Evolutionary conservation across 208 protist genomes (phyloP), one percentile per base, ranked within the genome.

Genomic region (Leptomonas pyrrhocoris): DNA sequence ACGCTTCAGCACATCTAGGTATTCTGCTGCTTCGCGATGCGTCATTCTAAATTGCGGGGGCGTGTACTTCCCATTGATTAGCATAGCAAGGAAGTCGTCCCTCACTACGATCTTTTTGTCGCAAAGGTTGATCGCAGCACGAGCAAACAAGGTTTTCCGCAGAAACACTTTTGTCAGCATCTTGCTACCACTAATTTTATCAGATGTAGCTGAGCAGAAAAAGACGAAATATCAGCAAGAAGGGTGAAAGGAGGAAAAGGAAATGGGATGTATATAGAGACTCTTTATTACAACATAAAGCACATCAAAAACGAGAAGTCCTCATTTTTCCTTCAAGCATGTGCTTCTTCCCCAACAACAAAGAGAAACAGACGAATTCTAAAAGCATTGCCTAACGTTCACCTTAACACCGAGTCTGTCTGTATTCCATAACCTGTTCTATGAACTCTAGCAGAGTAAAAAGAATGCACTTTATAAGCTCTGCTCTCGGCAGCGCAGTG

Each of bases 1-100:
- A 27, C 38, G 46, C 15, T 79, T 80, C 27, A 94, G 80, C 28
- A 40, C 51, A 19, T 79, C 30, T 0, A 92, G 42, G 46, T 83
- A 90, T 0, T 78, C 13, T 21, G 16, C 34, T 13, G 85, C 89
- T 48, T 94, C 89, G 40, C 1, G 36, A 4, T 30, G 8, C 9
- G 77, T 82, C 88, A 93, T 90, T 13, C 69, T 65, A 51, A 75
- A 84, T 53, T 40, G 28, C 12, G 61, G 7, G 9, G 83, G 79
- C n/a, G 73, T 82, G 18, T 73, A 69, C 15, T 63, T 58, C 6
- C 73, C 79, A 18, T 38, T 56, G 0, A 60, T 85, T 59, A 88
- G 81, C 4, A 92, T 21, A 8, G 25, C 18, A 2, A 92, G 30
- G 78, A 92, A 92, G 3, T 48, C 68, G 25, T 42, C 40, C 18